Evolutionary conservation across 257 asterid species (phyloP).

Genomic region (Dorcoceras hygrometricum): DNA sequence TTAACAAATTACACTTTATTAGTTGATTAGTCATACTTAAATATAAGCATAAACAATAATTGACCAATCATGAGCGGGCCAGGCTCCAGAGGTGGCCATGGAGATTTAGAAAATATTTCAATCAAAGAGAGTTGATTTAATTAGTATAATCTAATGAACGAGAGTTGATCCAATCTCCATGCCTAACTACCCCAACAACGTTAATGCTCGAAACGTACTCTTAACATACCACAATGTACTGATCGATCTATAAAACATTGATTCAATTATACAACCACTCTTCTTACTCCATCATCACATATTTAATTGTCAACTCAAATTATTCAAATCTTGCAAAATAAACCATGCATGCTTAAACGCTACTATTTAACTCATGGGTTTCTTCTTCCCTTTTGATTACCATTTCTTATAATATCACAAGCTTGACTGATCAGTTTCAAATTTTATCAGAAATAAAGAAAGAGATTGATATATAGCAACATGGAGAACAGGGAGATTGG

Average conservation of each 20-base stretch:
- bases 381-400: not conserved
- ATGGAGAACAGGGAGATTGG: slow-evolving; percentile 61
- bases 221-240: too few species aligned
- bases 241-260: not conserved
- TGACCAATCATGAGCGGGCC: too few species aligned
- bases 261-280: slow-evolving; percentile 33
- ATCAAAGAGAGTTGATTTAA: too few species aligned
- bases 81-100: too few species aligned
- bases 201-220: too few species aligned
- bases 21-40: not conserved
- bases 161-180: too few species aligned
- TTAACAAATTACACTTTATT: not conserved
- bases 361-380: slow-evolving; percentile 28
- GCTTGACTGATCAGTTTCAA: slow-evolving; percentile 2
- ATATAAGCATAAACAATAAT: too few species aligned
- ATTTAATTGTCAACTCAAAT: not conserved
- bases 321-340: slow-evolving; percentile 1
- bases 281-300: slow-evolving; percentile 32
- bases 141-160: too few species aligned
- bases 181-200: not conserved
- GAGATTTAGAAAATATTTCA: too few species aligned
- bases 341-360: not conserved
- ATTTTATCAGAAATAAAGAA: not conserved
- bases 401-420: slow-evolving; percentile 35
- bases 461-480: slow-evolving; percentile 10